A percentile compares a stretch with the other conserved stretches of the same genome.
phyloP scores from a whole-genome alignment of 2,329 filamentous ascomycete genomes.

The Fusarium paranaense region DNA sequence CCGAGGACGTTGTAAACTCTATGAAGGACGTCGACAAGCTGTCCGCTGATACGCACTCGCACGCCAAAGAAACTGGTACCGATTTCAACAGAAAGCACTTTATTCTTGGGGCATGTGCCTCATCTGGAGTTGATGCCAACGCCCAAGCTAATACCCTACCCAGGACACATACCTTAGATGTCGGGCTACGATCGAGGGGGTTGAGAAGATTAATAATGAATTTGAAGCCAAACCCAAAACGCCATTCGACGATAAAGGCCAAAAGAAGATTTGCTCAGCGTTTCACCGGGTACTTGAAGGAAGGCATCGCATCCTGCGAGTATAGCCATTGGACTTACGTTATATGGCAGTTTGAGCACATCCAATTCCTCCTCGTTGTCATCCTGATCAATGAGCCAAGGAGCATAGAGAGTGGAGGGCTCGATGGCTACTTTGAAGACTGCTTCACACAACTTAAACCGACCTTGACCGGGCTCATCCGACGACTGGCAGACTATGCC shows the following conservation, averaged over 20 bases:
- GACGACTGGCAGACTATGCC: constrained; percentile 8
- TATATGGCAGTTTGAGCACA: constrained; percentile 6
- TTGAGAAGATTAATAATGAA: constrained; percentile 1
- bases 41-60: neutral
- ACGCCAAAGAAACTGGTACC: constrained; percentile 1
- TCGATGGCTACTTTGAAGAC: constrained; percentile 23
- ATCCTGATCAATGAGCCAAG: neutral
- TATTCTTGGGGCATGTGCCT: constrained; percentile 2
- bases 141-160: neutral
- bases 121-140: no score
- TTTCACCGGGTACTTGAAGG: constrained; percentile 16
- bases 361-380: constrained; percentile 20
- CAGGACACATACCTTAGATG: constrained; percentile 27
- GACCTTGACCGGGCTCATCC: constrained; percentile 5
- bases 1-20: neutral
- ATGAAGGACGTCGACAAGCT: neutral
- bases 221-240: neutral
- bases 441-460: constrained; percentile 17
- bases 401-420: constrained; percentile 12
- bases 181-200: constrained; percentile 13
- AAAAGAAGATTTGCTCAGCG: constrained; percentile 14
- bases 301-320: neutral
- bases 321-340: neutral
- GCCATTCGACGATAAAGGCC: constrained; percentile 12
- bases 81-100: constrained; percentile 2